Base-by-base conservation (phyloP, 192 early-diverging fungal genomes). In the Spizellomyces punctatus region DNA sequence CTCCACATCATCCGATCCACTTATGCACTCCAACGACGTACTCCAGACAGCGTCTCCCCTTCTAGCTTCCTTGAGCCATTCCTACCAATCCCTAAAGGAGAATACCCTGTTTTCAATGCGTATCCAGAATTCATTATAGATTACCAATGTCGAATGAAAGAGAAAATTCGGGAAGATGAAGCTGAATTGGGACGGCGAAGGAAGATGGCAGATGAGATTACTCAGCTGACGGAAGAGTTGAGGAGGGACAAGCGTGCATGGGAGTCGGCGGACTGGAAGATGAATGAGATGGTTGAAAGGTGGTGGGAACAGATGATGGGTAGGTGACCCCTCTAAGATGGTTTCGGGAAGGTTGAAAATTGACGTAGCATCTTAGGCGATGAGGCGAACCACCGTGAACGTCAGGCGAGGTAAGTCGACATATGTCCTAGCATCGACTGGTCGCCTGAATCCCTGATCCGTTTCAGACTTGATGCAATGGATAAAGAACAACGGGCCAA, bases 71-170 rank as follows among this genome's bases (percentile, higher is more conserved):
- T 84, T 6, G 41, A 63, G 7, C 64, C 77, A 10, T 88, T 86
- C 57, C 49, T 47, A 49, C 86, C 82, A 8, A 45, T 81, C 36
- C 47, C 64, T 10, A 9, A 49, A n/a, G 84, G 82, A 9, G 78
- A 81, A 43, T 88, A 88, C 74, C 80, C 82, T 3, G 48, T 86
- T 46, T 83, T 86, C 64, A 84, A 86, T 57, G 55, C 73, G 57
- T 86, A 75, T 61, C 86, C 86, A 8, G 63, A 76, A 22, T 86
- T 79, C 58, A 86, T 88, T 19, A 80, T 88, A 47, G 79, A 84
- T 64, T 88, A 86, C 66, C 82, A 83, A 64, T 76, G 66, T 21
- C 63, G 75, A 57, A 72, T 88, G 75, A 75, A 75, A 50, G 84
- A 82, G 54, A 69, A 72, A 66, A 83, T 88, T 9, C 66, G 78